Evolutionary conservation across 768 basidiomycete genomes (phyloP), one percentile per base, ranked within the genome.

Genomic region (Kwoniella bestiolae): DNA sequence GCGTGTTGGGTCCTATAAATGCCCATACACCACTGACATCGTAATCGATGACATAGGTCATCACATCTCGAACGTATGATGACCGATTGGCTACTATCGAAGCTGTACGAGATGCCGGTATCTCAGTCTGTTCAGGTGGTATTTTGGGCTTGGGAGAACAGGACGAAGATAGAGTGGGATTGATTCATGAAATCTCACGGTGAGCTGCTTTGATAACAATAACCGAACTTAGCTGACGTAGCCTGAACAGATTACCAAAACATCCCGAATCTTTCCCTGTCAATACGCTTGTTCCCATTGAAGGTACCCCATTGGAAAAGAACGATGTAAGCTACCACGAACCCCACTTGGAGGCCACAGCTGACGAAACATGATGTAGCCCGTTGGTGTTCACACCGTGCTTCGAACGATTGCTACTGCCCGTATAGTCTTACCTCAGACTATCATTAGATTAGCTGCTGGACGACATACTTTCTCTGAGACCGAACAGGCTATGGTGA

Each of bases 191-290:
- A 80, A 90, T 94, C 66, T 87, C 91, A 56, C 92, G 87, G 94
- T 94, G 82, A 78, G 88, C n/a, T 29, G 55, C 52, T 32, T 9
- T n/a, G n/a, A n/a, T n/a, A n/a, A n/a, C n/a, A n/a, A n/a, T n/a
- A n/a, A n/a, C n/a, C n/a, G n/a, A n/a, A n/a, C 31, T 38, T 8
- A 25, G 60, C 18, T 21, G 23, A 41, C 31, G 49, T 50, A 14
- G 26, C 4, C 16, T 5, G 32, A 7, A 56, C 65, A 66, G 65
- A 49, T 44, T 66, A 44, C 89, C 91, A 44, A 91, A 94, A 79
- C 92, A 97, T 75, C 95, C 95, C n/a, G 95, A 98, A 80, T 94
- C 92, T 4, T 98, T 98, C 85, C 95, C 95, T 0, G 94, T 98
- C 66, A 98, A 98, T 80, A 94, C 95, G 14, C 85, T 98, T 62